A percentile compares a stretch with the other conserved stretches of the same genome.
phyloP scores from a whole-genome alignment of 768 basidiomycete genomes.

The Tricholomella constricta region DNA sequence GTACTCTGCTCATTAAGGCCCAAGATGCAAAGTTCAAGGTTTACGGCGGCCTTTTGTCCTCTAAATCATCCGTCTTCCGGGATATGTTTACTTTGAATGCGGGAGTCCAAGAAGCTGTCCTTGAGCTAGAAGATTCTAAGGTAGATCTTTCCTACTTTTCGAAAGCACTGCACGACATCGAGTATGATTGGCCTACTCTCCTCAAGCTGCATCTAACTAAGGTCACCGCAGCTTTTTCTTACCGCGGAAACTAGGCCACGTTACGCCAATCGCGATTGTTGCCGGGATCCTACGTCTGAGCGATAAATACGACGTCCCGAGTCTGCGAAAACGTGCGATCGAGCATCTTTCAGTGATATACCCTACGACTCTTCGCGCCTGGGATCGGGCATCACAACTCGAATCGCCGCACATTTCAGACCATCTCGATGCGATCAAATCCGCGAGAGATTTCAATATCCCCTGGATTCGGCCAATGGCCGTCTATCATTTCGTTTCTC shows the following conservation, averaged over 20 bases:
- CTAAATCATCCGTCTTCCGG: not conserved
- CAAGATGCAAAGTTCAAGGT: not conserved
- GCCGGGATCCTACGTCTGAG: slow-evolving; percentile 11
- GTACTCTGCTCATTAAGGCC: not conserved
- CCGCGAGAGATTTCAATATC: slow-evolving; percentile 6
- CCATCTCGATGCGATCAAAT: not conserved
- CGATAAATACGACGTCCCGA: slow-evolving; percentile 10
- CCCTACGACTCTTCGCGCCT: slow-evolving; percentile 2
- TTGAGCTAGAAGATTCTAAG: slow-evolving; percentile 1
- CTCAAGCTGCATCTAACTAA: not conserved
- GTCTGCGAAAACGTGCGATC: slow-evolving; percentile 6
- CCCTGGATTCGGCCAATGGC: slow-evolving; percentile 14
- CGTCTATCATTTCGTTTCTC: slow-evolving; percentile 6
- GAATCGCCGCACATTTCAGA: not conserved
- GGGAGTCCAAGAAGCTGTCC: not conserved
- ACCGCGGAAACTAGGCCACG: not conserved
- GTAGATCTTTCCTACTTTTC: slow-evolving; percentile 8
- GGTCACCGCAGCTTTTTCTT: slow-evolving; percentile 7
- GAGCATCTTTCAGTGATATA: slow-evolving; percentile 5
- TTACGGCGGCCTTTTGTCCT: not conserved
- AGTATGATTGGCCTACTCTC: not conserved
- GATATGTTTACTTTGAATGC: slow-evolving; percentile 1
- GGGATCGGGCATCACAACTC: not conserved
- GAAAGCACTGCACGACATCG: slow-evolving; percentile 5
- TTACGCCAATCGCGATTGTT: not conserved